Conservation (phyloP, 257 asterid genomes). For the Gynochthodes officinalis region DNA sequence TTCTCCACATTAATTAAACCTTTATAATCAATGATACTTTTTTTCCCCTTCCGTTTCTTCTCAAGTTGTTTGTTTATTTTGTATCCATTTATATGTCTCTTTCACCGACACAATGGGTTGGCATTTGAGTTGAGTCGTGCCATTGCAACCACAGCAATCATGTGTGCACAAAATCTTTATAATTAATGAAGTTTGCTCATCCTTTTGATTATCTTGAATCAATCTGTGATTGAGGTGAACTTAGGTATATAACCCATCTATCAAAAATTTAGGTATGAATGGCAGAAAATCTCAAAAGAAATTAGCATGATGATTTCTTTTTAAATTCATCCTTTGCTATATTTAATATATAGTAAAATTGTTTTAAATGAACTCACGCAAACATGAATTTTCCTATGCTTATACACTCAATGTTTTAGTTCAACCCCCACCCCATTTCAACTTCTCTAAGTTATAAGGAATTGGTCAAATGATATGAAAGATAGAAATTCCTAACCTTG, state of each 20-base stretch:
- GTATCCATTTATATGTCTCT: not conserved
- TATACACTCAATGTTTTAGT: too few species aligned
- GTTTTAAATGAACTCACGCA: too few species aligned
- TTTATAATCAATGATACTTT: not conserved
- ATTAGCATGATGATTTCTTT: too few species aligned
- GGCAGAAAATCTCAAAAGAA: not conserved
- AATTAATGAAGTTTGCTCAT: not conserved
- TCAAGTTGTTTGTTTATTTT: not conserved
- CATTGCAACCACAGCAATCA: conserved; percentile 2
- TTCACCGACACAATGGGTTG: conserved; percentile 10
- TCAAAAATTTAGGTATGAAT: not conserved
- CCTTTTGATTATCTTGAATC: not conserved
- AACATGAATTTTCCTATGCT: too few species aligned
- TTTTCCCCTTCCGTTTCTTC: not conserved
- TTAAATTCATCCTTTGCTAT: too few species aligned
- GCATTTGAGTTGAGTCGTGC: not conserved
- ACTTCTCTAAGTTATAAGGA: too few species aligned
- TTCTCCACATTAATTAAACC: not conserved
- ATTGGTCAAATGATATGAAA: too few species aligned
- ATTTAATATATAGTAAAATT: too few species aligned
- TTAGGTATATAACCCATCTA: not conserved
- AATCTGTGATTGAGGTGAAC: not conserved
- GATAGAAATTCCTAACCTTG: too few species aligned
- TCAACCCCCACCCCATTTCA: too few species aligned
- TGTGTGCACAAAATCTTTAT: not conserved